Conservation (phyloP, 2,329 filamentous ascomycete species). For the Periconia digitata region DNA sequence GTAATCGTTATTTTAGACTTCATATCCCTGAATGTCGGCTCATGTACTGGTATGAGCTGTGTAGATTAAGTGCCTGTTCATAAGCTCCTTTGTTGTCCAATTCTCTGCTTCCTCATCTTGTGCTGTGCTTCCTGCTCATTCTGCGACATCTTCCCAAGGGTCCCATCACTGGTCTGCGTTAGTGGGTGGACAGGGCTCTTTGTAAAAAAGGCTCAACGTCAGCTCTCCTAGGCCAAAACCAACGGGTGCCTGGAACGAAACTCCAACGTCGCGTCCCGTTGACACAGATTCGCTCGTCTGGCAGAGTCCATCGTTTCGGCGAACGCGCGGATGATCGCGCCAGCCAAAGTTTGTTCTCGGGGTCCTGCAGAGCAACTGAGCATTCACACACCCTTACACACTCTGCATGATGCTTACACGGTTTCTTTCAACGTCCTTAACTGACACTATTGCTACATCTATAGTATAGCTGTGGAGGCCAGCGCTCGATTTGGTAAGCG, state of each 20-base stretch:
- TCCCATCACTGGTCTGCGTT: no score
- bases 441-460: neutral
- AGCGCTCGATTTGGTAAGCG: neutral
- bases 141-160: no score
- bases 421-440: neutral
- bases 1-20: conserved; percentile 25
- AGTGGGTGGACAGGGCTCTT: neutral
- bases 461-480: neutral
- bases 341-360: neutral
- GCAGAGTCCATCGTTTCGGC: neutral
- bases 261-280: neutral
- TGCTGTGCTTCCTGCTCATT: neutral
- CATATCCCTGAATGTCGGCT: conserved; percentile 36
- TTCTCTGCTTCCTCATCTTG: neutral
- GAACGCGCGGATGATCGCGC: neutral
- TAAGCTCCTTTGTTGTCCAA: conserved; percentile 33
- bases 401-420: neutral
- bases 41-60: conserved; percentile 32
- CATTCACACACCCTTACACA: neutral
- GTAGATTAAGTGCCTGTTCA: conserved; percentile 43
- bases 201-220: neutral
- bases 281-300: neutral
- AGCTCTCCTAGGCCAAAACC: neutral
- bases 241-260: neutral
- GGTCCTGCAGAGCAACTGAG: neutral